Evolutionary conservation across 2,329 filamentous ascomycete species (phyloP), one percentile per base, ranked within the genome.

Genomic region (Ambrosiella beaveri): DNA sequence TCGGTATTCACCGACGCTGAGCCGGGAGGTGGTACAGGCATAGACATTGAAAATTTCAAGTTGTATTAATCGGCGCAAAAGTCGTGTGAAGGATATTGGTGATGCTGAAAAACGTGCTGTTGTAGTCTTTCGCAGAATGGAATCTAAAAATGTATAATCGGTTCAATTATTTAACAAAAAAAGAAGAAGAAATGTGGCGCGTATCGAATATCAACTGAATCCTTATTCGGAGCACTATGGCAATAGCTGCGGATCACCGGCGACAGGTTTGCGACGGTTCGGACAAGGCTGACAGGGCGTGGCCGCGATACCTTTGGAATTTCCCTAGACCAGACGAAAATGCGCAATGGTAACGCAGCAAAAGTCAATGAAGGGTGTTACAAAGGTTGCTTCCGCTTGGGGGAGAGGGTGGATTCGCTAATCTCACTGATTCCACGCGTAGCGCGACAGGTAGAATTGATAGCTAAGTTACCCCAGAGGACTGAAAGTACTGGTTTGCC

Each of bases 161-260:
- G 7, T 13, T 2, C n/a, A 17, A 17, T 15, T 13, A 15, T 38
- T 54, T 17, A 40, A 37, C 51, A 54, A 54, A 6, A 51, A 51
- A 11, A 35, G 19, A 47, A 47, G 19, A 47, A 36, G 39, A 50
- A 40, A 45, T 40, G 15, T 49, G 41, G 47, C 45, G 40, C 19
- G 13, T 12, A 36, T 12, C 17, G 40, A 65, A 63, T 65, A 67
- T 61, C 66, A 66, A 66, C 54, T 65, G 61, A 59, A 27, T 27
- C 27, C 27, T 47, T 2, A 50, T 17, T 7, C 63, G 64, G 64
- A 66, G 60, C 58, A 63, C 3, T 3, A 7, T 54, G 15, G 15
- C 35, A 19, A 39, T 67, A 62, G 69, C 65, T 63, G 72, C 70
- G 62, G 69, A 68, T 64, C 71, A 61, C 71, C 68, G 62, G 74